These are phyloP conservation scores for Ogataea kodamae DNA, from an alignment of 805 yeast genomes.

Conservation along the genomic window DNA sequence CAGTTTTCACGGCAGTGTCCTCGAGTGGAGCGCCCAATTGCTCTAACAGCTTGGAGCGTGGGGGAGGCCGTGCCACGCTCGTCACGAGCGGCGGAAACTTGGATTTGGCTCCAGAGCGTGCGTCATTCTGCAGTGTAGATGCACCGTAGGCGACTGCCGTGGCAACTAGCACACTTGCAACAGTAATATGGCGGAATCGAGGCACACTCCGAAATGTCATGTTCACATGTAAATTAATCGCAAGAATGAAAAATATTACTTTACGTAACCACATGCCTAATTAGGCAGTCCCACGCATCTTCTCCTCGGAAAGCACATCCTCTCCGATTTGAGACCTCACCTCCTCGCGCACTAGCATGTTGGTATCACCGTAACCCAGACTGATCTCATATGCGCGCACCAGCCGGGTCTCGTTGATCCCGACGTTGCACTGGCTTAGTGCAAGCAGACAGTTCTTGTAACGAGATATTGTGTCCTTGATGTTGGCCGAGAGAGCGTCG, in stretches of 20 bases:
- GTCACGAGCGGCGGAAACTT: conserved; percentile 42
- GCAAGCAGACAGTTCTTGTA: conserved; percentile 83
- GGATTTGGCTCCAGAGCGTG: conserved; percentile 6
- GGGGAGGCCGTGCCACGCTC: conserved; percentile 47
- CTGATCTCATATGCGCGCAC: conserved; percentile 86
- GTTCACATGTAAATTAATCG: conserved; percentile 3
- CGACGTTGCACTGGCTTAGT: conserved; percentile 78
- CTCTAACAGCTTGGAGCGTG: conserved; percentile 50
- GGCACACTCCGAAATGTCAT: conserved; percentile 6
- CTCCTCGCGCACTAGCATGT: conserved; percentile 68
- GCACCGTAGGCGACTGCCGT: conserved; percentile 9
- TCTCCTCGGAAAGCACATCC: conserved; percentile 67
- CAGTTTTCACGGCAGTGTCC: conserved; percentile 8
- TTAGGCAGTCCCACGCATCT: conserved; percentile 57
- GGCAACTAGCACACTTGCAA: conserved; percentile 12
- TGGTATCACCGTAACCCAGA: conserved; percentile 66
- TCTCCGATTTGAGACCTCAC: conserved; percentile 70
- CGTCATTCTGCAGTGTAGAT: conserved; percentile 13
- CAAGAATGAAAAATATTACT: conserved; percentile 2
- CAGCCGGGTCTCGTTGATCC: conserved; percentile 78
- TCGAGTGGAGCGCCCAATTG: conserved; percentile 36
- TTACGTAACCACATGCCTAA: background rate
- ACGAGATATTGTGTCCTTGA: conserved; percentile 73
- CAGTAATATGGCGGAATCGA: conserved; percentile 11
- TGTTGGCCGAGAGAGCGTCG: conserved; percentile 59